phyloP scores from a whole-genome alignment of 352 stramenopile genomes.

The Blastocystis hominis region DNA sequence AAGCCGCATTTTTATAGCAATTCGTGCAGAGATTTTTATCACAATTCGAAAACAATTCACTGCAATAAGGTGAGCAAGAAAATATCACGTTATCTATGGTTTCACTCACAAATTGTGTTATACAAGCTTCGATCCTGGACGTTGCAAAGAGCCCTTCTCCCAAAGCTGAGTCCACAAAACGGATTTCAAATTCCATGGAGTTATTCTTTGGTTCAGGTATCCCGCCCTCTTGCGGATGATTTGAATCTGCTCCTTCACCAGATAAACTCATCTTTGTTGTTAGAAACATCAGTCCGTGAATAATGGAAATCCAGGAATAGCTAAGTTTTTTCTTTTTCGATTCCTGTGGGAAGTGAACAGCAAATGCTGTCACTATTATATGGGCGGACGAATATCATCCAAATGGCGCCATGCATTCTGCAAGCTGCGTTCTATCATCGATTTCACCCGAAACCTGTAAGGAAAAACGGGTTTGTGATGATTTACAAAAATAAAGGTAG shows the following conservation, averaged over 20 bases:
- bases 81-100: background rate
- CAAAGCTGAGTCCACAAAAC: background rate
- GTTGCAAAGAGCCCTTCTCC: background rate
- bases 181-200: background rate
- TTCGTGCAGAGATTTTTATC: background rate
- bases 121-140: background rate
- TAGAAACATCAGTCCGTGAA: too few species aligned
- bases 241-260: too few species aligned
- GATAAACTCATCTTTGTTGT: too few species aligned
- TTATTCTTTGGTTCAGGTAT: too few species aligned
- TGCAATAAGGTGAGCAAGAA: background rate
- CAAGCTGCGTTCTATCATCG: background rate
- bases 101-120: background rate
- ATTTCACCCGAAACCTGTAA: background rate
- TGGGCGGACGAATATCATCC: background rate
- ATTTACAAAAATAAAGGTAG: constrained; percentile 32
- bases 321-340: background rate
- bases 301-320: too few species aligned
- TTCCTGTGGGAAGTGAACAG: background rate
- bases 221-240: too few species aligned
- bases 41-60: background rate
- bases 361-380: background rate
- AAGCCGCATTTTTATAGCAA: background rate
- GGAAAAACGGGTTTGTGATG: background rate
- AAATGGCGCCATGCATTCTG: background rate